These are phyloP conservation scores for Nectriaceae sp. DNA, from an alignment of 2,329 filamentous ascomycete species.

Conservation along the genomic window DNA sequence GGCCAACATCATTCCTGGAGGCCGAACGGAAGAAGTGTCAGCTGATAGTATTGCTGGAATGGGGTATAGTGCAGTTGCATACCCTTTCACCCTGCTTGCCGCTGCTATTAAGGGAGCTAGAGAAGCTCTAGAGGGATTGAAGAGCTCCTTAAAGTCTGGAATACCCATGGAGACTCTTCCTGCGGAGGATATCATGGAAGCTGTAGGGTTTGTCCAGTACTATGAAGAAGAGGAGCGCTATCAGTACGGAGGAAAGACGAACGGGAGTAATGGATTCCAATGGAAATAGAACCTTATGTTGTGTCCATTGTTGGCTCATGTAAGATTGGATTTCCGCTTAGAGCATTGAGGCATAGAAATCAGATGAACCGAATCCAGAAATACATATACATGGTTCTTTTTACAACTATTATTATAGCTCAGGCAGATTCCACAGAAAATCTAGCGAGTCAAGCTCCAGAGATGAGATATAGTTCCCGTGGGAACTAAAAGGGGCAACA, in stretches of 20 bases:
- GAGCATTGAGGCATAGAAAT: too few species aligned
- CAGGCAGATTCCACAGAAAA: too few species aligned
- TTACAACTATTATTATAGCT: too few species aligned
- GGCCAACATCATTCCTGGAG: constrained; percentile 41
- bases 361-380: too few species aligned
- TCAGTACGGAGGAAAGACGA: constrained; percentile 18
- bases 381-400: too few species aligned
- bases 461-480: too few species aligned
- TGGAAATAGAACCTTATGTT: too few species aligned
- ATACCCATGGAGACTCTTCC: constrained; percentile 44
- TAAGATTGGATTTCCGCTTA: too few species aligned
- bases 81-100: constrained; percentile 47
- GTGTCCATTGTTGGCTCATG: too few species aligned
- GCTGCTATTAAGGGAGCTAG: constrained; percentile 43
- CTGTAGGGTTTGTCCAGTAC: constrained; percentile 47
- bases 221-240: constrained; percentile 26
- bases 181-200: constrained; percentile 46
- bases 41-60: constrained; percentile 36
- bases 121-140: constrained; percentile 40
- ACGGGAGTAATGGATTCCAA: constrained; percentile 15
- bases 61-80: constrained; percentile 44
- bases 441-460: too few species aligned
- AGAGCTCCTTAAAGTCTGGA: constrained; percentile 43
- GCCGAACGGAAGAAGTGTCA: constrained; percentile 37
- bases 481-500: too few species aligned